These are phyloP conservation scores for Salisapilia sapeloensis DNA, from an alignment of 352 stramenopile genomes.

Conservation along the genomic window DNA sequence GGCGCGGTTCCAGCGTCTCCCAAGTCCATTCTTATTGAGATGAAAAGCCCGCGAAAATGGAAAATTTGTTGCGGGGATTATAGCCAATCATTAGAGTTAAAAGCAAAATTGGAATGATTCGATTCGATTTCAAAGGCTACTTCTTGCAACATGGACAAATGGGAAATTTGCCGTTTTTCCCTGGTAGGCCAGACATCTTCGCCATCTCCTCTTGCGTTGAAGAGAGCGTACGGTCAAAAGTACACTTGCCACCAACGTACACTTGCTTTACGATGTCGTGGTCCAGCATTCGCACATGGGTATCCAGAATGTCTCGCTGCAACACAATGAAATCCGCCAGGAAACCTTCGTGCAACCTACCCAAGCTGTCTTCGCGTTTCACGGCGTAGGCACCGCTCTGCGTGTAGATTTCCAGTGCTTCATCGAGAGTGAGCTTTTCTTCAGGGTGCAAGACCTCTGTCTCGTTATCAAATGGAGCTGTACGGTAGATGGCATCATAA, in stretches of 20 bases:
- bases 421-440: slow-evolving; percentile 47
- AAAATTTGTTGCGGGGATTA: background rate
- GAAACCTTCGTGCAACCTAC: slow-evolving; percentile 30
- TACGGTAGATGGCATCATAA: slow-evolving; percentile 74
- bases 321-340: slow-evolving; percentile 63
- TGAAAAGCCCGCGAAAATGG: background rate
- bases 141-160: slow-evolving; percentile 53
- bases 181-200: slow-evolving; percentile 10
- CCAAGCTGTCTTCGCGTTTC: slow-evolving; percentile 33
- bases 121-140: slow-evolving; percentile 8
- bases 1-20: slow-evolving; percentile 41
- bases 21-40: slow-evolving; percentile 23
- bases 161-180: slow-evolving; percentile 50
- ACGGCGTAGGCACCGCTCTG: slow-evolving; percentile 46
- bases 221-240: slow-evolving; percentile 22
- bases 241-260: slow-evolving; percentile 38
- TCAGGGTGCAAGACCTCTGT: slow-evolving; percentile 30
- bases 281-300: slow-evolving; percentile 19
- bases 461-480: slow-evolving; percentile 22
- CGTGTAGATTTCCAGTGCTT: slow-evolving; percentile 74
- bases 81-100: slow-evolving; percentile 3
- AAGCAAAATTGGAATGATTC: no score
- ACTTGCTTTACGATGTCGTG: slow-evolving; percentile 39
- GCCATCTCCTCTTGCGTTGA: background rate
- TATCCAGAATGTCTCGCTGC: slow-evolving; percentile 22